These are phyloP conservation scores for Microdochium bolleyi DNA, from an alignment of 2,329 filamentous ascomycete genomes.

Conservation along the genomic window DNA sequence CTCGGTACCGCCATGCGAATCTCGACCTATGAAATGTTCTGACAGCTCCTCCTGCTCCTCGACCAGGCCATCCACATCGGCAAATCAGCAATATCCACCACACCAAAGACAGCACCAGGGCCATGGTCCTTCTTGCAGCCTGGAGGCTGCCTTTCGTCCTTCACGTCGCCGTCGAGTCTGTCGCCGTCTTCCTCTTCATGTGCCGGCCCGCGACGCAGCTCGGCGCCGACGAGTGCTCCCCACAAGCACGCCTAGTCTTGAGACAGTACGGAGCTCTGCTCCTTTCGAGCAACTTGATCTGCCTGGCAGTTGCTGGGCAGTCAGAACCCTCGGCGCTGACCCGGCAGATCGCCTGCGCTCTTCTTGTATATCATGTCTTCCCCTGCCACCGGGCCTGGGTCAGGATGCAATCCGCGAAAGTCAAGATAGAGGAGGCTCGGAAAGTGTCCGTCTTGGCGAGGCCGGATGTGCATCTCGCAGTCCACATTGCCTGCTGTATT, in stretches of 20 bases:
- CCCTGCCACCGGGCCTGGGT: conserved; percentile 34
- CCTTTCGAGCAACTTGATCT: conserved; percentile 33
- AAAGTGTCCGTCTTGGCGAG: conserved; percentile 27
- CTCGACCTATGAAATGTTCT: too few species aligned
- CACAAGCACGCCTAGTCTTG: conserved; percentile 32
- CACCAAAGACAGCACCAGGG: too few species aligned
- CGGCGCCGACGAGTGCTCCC: conserved; percentile 20
- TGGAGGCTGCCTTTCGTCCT: conserved; percentile 24
- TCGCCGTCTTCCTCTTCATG: conserved; percentile 38
- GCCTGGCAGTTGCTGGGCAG: conserved; percentile 24
- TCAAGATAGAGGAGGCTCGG: conserved; percentile 8
- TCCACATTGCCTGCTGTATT: conserved; percentile 25
- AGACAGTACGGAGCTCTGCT: conserved; percentile 40
- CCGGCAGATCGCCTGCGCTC: conserved; percentile 25
- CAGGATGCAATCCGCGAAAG: conserved; percentile 17
- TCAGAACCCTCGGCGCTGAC: conserved; percentile 17
- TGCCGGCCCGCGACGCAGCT: conserved; percentile 32
- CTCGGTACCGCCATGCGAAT: too few species aligned
- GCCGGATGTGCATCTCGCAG: conserved; percentile 33
- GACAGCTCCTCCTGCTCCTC: too few species aligned
- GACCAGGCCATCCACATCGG: too few species aligned
- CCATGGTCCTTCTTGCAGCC: conserved; percentile 7
- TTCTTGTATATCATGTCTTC: conserved; percentile 41
- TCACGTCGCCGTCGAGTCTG: conserved; percentile 29
- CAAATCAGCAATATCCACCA: too few species aligned